phyloP scores from a whole-genome alignment of 768 basidiomycete species.

The Collybia mongolica region DNA sequence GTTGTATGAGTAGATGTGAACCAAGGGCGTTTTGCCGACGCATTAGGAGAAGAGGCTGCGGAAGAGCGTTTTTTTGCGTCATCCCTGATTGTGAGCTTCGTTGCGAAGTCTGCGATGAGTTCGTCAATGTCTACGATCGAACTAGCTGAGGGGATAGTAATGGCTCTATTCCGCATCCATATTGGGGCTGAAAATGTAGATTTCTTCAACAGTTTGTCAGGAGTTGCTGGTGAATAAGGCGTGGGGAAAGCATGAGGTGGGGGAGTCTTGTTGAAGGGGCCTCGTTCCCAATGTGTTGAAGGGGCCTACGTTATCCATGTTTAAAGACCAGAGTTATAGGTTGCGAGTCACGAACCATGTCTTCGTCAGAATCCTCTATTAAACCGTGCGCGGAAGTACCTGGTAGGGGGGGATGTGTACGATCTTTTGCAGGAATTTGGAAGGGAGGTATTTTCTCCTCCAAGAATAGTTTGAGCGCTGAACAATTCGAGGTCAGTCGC shows the following conservation, averaged over 20 bases:
- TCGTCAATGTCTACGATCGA: constrained; percentile 22
- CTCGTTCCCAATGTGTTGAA: too few species aligned
- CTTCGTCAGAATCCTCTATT: too few species aligned
- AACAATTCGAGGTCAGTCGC: constrained; percentile 16
- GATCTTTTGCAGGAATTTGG: constrained; percentile 17
- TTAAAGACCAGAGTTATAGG: background rate
- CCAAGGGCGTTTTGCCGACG: constrained; percentile 10
- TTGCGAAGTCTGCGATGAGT: constrained; percentile 15
- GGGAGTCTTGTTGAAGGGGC: constrained; percentile 1
- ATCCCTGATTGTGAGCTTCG: constrained; percentile 21
- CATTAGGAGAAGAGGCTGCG: background rate
- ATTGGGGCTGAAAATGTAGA: constrained; percentile 25
- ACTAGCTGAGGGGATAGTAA: background rate
- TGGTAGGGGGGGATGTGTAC: background rate
- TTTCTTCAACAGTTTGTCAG: constrained; percentile 1
- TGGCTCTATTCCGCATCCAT: constrained; percentile 28
- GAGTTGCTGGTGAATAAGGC: constrained; percentile 5
- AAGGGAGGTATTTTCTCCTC: constrained; percentile 24
- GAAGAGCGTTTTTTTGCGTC: background rate
- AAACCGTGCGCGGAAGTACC: background rate
- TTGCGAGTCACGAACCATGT: background rate
- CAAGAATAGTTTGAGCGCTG: constrained; percentile 19
- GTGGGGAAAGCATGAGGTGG: constrained; percentile 27
- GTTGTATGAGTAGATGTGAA: constrained; percentile 20
- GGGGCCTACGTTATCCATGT: too few species aligned